Evolutionary conservation across 495 filamentous ascomycete species (phyloP), one percentile per base, ranked within the genome.

Genomic region (Neurospora pannonica): DNA sequence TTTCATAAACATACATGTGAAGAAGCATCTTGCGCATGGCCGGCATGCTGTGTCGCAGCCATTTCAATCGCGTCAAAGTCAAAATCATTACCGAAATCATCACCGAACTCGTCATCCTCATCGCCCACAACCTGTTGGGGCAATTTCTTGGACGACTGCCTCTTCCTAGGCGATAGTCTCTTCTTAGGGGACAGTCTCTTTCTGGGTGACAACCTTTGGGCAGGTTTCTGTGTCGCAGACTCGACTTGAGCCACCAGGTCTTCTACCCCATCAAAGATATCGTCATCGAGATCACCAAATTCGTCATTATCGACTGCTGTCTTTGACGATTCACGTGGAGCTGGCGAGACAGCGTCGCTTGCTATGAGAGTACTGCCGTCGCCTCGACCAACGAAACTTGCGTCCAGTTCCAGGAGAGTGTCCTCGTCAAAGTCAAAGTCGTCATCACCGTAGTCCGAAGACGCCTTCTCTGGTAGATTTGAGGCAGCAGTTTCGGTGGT

Each of bases 51-150:
- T 69, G 87, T 89, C n/a, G 88, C 87, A 74, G 86, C 82, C 76
- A 86, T 84, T 75, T 90, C 90, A 70, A 87, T 86, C 17, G 85
- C 89, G 67, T 91, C 90, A 73, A 90, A 89, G 78, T 94, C 92
- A 76, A 88, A 87, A 73, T 93, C 91, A 78, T 90, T 89, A 43
- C 89, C 89, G 79, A 91, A 91, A 72, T 91, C 85, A 80, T 88
- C 90, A 40, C 88, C 90, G 76, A 83, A 88, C 79, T 77, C 79
- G 1, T 38, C 76, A 71, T 40, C 72, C 43, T 76, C 69, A 19
- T 36, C 69, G 31, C 72, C 54, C 34, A 11, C 36, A n/a, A 38
- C 19, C 74, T 42, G 10, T 9, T 40, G 28, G 2, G 54, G 54
- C 6, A 36, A 34, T 36, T 67, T 67, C 15, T 19, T 67, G 24